Base-by-base conservation (phyloP, 2,329 filamentous ascomycete genomes). In the Aspergillus phoenicis region DNA sequence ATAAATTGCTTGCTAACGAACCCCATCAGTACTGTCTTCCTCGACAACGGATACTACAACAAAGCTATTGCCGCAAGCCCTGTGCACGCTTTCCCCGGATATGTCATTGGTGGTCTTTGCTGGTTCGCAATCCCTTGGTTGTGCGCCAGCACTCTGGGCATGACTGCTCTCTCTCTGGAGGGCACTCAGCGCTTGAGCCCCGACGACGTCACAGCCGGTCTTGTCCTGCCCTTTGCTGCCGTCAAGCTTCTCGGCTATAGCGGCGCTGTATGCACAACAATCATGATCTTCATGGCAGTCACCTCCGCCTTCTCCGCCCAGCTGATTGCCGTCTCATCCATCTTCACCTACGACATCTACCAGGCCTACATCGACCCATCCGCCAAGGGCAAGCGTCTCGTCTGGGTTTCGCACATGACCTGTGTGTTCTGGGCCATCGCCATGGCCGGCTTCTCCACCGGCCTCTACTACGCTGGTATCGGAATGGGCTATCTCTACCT, bases 51-150 rank as follows among this genome's bases (percentile, higher is more conserved):
- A 15, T 96, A 96, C 80, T 96, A 93, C 79, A 95, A 96, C 83
- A 96, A 96, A 77, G 93, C 92, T 15, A 96, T 97, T 69, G 91
- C 93, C 6, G 92, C 93, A 0, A 89, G 87, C 22, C 92, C 92
- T 0, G 89, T 94, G 0, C 88, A 94, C 62, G 93, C 93, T 0
- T 85, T 97, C 2, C 93, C 93, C 0, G 93, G 93, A 17, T 97
- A 97, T 71, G 89, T 97, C 58, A 85, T 94, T 63, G 93, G 93
- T 5, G 93, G 93, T 22, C 83, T 96, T 1, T 88, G 86, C 53
- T 97, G 93, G 93, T 97, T 97, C 68, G 93, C 93, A 0, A 96
- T 97, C 56, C 93, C 93, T 0, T 96, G 91, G 90, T 83, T 96
- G 8, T 90, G 88, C 2, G 92, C 93, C 1, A 97, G 91, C 0